A percentile compares a stretch with the other conserved stretches of the same genome.
Conservation (phyloP, 1,139 yeast species). For the Starmera stellimalicola region DNA sequence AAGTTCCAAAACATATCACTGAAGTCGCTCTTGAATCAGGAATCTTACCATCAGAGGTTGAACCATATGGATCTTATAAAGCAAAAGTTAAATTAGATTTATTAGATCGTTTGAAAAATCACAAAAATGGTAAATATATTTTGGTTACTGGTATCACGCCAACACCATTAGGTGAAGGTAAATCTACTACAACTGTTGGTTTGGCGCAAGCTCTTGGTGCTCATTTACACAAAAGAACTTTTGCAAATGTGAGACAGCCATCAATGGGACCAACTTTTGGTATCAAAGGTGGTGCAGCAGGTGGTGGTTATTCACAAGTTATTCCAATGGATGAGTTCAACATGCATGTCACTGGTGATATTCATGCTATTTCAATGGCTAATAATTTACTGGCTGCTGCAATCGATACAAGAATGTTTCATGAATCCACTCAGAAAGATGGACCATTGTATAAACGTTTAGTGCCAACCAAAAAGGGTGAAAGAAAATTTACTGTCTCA, state of each 20-base stretch:
- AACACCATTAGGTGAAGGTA: constrained; percentile 97
- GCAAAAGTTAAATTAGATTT: constrained; percentile 79
- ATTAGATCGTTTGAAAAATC: constrained; percentile 59
- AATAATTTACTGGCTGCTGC: constrained; percentile 96
- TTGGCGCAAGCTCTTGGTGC: constrained; percentile 95
- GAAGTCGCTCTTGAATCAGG: constrained; percentile 83
- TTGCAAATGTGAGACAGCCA: constrained; percentile 97
- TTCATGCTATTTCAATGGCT: constrained; percentile 95
- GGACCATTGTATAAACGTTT: constrained; percentile 78
- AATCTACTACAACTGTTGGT: constrained; percentile 95
- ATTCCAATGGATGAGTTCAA: constrained; percentile 99
- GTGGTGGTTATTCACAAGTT: constrained; percentile 98
- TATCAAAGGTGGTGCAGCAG: constrained; percentile 99
- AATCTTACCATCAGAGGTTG: constrained; percentile 71
- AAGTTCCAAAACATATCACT: constrained; percentile 75
- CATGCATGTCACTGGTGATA: constrained; percentile 97
- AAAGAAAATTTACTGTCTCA: constrained; percentile 65
- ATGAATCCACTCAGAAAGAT: constrained; percentile 88
- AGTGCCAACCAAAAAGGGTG: constrained; percentile 82
- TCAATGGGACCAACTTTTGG: constrained; percentile 99
- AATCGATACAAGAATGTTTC: constrained; percentile 95
- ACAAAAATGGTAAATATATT: constrained; percentile 79
- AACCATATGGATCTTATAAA: constrained; percentile 86
- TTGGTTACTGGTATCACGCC: constrained; percentile 97
- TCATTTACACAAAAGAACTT: constrained; percentile 73